Evolutionary conservation across 352 stramenopile species (phyloP).

Genomic region (Phytopythium boreale): DNA sequence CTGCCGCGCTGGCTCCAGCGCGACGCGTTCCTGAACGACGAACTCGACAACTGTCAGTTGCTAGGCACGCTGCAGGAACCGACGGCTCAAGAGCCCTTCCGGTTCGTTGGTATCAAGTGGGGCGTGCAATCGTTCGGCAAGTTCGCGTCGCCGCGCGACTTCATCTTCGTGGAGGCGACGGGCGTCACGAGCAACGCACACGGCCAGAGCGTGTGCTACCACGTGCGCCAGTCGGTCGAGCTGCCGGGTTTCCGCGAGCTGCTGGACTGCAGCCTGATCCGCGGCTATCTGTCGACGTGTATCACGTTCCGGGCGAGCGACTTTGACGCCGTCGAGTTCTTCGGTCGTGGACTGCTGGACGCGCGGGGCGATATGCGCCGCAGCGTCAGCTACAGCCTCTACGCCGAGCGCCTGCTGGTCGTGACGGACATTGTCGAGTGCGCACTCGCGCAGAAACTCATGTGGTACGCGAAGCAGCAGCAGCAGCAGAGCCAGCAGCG

Average conservation of each 20-base stretch:
- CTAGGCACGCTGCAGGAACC: constrained; percentile 27
- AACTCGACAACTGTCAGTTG: constrained; percentile 34
- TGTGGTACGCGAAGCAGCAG: constrained; percentile 36
- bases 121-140: constrained; percentile 28
- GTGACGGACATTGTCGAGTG: constrained; percentile 35
- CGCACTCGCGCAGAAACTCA: constrained; percentile 37
- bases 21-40: constrained; percentile 33
- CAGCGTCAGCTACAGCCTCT: constrained; percentile 24
- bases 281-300: constrained; percentile 32
- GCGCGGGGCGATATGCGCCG: constrained; percentile 30
- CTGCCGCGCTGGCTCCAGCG: constrained; percentile 37
- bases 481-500: constrained; percentile 13
- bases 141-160: constrained; percentile 40
- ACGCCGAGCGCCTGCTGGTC: constrained; percentile 31
- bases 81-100: constrained; percentile 37
- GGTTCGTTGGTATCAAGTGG: constrained; percentile 50
- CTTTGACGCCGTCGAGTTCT: constrained; percentile 32
- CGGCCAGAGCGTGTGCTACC: constrained; percentile 30
- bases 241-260: constrained; percentile 23
- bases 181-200: constrained; percentile 29
- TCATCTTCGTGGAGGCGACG: constrained; percentile 44
- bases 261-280: constrained; percentile 10
- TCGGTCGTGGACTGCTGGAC: constrained; percentile 36
- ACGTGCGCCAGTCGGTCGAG: constrained; percentile 29
- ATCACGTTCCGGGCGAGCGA: constrained; percentile 30